These are phyloP conservation scores for Acacia crassicarpa DNA, from an alignment of 306 rosid species.

Conservation along the genomic window DNA sequence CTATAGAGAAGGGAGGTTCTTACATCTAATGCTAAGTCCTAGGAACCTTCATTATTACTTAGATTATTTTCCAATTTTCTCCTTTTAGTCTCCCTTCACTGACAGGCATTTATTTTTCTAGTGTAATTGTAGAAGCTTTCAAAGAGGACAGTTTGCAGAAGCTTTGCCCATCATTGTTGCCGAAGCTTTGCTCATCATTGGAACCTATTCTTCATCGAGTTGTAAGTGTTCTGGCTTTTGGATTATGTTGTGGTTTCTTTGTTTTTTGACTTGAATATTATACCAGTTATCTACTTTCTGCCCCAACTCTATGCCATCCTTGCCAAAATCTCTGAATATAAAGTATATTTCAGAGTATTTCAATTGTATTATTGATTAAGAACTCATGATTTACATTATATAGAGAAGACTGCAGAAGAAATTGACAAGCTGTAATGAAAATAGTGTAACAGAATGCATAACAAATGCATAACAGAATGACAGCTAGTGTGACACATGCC, in stretches of 20 bases:
- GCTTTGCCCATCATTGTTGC: constrained; percentile 35
- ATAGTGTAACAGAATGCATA: too few relatives aligned
- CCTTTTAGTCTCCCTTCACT: constrained; percentile 7
- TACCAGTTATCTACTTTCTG: neutral
- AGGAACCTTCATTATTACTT: constrained; percentile 13
- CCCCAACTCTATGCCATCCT: neutral
- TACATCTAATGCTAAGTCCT: neutral
- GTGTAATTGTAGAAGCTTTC: constrained; percentile 81
- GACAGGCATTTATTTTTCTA: constrained; percentile 37
- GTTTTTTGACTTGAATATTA: neutral
- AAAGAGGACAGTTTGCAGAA: constrained; percentile 85
- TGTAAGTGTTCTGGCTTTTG: constrained; percentile 49
- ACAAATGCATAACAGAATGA: too few relatives aligned
- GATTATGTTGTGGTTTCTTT: neutral
- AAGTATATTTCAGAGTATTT: too few relatives aligned
- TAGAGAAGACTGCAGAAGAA: too few relatives aligned
- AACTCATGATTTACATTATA: too few relatives aligned
- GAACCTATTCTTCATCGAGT: constrained; percentile 85
- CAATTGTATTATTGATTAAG: too few relatives aligned
- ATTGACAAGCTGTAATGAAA: too few relatives aligned
- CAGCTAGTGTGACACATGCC: too few relatives aligned
- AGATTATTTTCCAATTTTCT: constrained; percentile 5
- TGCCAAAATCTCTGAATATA: too few relatives aligned
- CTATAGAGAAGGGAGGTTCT: neutral
- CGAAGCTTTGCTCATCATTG: constrained; percentile 45